phyloP scores from a whole-genome alignment of 2,329 filamentous ascomycete species.

The Karstenula rhodostoma region DNA sequence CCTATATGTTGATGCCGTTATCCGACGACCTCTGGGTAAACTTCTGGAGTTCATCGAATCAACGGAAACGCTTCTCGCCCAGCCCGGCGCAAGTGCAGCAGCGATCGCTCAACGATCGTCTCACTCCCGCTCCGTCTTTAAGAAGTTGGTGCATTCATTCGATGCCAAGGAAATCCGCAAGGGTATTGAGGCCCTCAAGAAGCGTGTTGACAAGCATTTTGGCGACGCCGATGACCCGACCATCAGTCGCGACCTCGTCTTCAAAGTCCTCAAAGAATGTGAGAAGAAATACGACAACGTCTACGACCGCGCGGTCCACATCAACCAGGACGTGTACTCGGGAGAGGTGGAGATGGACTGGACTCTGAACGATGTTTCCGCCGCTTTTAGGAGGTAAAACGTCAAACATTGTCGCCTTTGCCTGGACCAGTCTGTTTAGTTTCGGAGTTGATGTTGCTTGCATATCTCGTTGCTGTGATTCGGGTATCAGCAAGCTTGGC shows the following conservation, averaged over 20 bases:
- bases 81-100: constrained; percentile 58
- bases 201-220: constrained; percentile 97
- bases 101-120: constrained; percentile 80
- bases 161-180: constrained; percentile 86
- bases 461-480: background rate
- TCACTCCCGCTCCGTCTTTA: constrained; percentile 82
- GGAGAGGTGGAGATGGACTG: constrained; percentile 55
- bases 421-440: background rate
- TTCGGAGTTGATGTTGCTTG: constrained; percentile 1
- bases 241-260: constrained; percentile 66
- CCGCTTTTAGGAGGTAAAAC: constrained; percentile 40
- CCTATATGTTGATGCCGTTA: constrained; percentile 86
- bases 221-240: constrained; percentile 82
- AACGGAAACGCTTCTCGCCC: constrained; percentile 75
- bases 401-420: too few species aligned
- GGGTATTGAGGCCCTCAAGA: constrained; percentile 87
- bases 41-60: constrained; percentile 92
- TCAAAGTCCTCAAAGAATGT: constrained; percentile 68
- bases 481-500: background rate
- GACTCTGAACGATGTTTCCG: constrained; percentile 38
- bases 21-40: constrained; percentile 87
- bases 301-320: constrained; percentile 57
- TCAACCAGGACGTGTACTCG: constrained; percentile 56
- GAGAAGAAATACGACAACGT: constrained; percentile 64
- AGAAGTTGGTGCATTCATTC: constrained; percentile 82